Evolutionary conservation across 2,329 filamentous ascomycete species (phyloP).

Genomic region (Epicoccum sorghinum): DNA sequence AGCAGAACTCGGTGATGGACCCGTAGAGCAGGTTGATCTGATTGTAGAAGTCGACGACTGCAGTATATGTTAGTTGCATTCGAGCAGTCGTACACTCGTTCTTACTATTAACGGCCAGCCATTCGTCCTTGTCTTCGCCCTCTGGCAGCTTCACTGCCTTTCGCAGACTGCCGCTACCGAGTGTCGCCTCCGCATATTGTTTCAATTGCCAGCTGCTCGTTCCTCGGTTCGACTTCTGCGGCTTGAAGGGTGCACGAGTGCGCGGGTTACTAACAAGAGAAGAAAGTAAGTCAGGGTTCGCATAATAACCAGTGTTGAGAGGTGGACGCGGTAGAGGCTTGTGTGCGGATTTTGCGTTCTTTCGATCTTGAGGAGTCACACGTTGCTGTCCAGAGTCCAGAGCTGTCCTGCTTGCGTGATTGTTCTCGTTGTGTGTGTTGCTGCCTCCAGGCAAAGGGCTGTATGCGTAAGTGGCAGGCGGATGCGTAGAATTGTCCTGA

Average conservation of each 20-base stretch:
- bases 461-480: slow-evolving; percentile 45
- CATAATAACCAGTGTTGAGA: slow-evolving; percentile 26
- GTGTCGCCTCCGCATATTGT: slow-evolving; percentile 96
- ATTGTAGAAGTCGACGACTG: slow-evolving; percentile 99
- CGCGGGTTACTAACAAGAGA: slow-evolving; percentile 74
- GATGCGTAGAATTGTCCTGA: slow-evolving; percentile 27
- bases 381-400: slow-evolving; percentile 19
- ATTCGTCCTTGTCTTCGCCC: slow-evolving; percentile 96
- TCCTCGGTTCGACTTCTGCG: slow-evolving; percentile 81
- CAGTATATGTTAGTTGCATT: slow-evolving; percentile 11
- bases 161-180: slow-evolving; percentile 90
- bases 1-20: slow-evolving; percentile 99
- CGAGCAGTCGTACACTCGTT: not conserved
- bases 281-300: slow-evolving; percentile 43
- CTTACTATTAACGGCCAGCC: slow-evolving; percentile 95
- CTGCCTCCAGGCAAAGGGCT: slow-evolving; percentile 27
- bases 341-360: slow-evolving; percentile 15
- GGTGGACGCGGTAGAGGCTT: slow-evolving; percentile 10
- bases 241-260: slow-evolving; percentile 88
- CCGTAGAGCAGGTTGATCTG: slow-evolving; percentile 99
- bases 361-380: slow-evolving; percentile 8
- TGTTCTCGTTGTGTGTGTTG: slow-evolving; percentile 9
- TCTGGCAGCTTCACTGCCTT: slow-evolving; percentile 98
- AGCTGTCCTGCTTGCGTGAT: slow-evolving; percentile 11
- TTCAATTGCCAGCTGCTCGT: slow-evolving; percentile 91